Conservation (phyloP, 306 rosid species). For the Hippophae tibetana region DNA sequence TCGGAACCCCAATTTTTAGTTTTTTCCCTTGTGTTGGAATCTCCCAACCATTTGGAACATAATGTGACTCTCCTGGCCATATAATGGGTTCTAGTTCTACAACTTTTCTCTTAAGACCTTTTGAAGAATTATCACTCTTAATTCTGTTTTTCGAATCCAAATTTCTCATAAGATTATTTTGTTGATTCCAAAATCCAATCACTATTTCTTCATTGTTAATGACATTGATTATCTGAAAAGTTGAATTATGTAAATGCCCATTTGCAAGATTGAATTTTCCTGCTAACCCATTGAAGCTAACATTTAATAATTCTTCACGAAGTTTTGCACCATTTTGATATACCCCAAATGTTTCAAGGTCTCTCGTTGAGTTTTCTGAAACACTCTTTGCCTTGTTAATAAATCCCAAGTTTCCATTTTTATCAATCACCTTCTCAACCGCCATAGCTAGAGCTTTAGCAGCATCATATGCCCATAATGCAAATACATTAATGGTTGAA, state of each 20-base stretch:
- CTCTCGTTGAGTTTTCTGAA: slow-evolving; percentile 13
- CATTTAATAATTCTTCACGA: slow-evolving; percentile 18
- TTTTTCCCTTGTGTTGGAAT: slow-evolving; percentile 16
- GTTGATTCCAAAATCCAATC: slow-evolving; percentile 43
- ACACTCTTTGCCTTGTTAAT: neutral
- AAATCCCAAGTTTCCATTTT: slow-evolving; percentile 1
- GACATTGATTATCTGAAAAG: slow-evolving; percentile 28
- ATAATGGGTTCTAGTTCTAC: slow-evolving; percentile 15
- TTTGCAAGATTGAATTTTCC: slow-evolving; percentile 18
- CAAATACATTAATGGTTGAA: slow-evolving; percentile 21
- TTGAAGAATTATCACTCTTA: slow-evolving; percentile 8
- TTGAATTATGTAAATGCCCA: slow-evolving; percentile 9
- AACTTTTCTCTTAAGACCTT: neutral
- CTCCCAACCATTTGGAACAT: slow-evolving; percentile 38
- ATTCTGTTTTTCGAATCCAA: slow-evolving; percentile 3
- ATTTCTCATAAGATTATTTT: slow-evolving; percentile 20
- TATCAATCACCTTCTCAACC: slow-evolving; percentile 7
- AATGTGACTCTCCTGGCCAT: slow-evolving; percentile 30
- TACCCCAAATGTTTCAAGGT: slow-evolving; percentile 24
- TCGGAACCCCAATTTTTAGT: slow-evolving; percentile 40
- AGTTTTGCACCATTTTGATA: slow-evolving; percentile 31
- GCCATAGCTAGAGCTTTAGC: slow-evolving; percentile 25
- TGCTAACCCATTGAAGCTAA: slow-evolving; percentile 15
- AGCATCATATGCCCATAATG: slow-evolving; percentile 52
- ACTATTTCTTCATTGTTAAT: slow-evolving; percentile 19